Conservation (phyloP, 139 green algal genomes). For the Desmodesmus armatus region DNA sequence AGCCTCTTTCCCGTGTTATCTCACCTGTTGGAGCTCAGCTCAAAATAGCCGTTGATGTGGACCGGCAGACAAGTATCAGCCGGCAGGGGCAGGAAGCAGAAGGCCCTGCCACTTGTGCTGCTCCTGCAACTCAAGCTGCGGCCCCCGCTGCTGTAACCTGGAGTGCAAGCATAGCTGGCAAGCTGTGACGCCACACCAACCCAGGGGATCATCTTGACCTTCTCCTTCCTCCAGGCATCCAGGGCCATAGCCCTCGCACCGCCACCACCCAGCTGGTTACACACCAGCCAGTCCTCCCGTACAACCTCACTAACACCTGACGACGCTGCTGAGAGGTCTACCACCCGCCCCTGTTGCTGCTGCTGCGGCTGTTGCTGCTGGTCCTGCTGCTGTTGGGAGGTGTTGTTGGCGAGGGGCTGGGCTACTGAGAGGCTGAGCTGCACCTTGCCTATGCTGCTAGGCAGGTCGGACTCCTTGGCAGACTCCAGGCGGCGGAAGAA, state of each 20-base stretch:
- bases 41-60: conserved; percentile 87
- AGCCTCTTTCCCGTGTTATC: too few relatives aligned
- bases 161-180: neutral
- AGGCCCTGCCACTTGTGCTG: conserved; percentile 64
- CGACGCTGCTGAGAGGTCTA: neutral
- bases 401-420: too few relatives aligned
- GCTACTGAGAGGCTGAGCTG: conserved; percentile 21
- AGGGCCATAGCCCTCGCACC: conserved; percentile 47
- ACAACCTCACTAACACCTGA: neutral
- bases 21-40: conserved; percentile 86
- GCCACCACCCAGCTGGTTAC: conserved; percentile 54
- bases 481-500: conserved; percentile 41
- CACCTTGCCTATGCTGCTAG: conserved; percentile 46
- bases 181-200: conserved; percentile 74
- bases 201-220: conserved; percentile 78
- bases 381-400: neutral
- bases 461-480: conserved; percentile 24
- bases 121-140: neutral
- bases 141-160: neutral
- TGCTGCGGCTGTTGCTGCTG: neutral
- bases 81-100: conserved; percentile 88
- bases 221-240: conserved; percentile 7
- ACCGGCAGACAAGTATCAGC: conserved; percentile 73
- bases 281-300: conserved; percentile 69
- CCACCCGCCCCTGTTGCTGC: neutral